Evolutionary conservation across 1,284 basidiomycete genomes (phyloP), one percentile per base, ranked within the genome.

Genomic region (Cutaneotrichosporon sp.): DNA sequence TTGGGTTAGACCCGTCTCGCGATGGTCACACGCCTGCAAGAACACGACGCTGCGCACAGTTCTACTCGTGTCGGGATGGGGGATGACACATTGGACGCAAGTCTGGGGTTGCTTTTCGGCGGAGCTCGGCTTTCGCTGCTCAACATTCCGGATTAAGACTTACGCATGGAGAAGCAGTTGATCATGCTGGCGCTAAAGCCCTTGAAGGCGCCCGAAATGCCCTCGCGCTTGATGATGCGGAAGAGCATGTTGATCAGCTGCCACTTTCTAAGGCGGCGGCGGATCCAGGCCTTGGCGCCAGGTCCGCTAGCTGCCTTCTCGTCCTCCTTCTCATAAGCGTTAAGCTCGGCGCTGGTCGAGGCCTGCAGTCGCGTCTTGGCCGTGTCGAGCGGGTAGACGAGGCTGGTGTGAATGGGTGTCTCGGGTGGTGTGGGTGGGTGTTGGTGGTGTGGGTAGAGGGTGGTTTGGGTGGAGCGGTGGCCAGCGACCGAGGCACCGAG

Each of bases 111-210:
- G 18, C 16, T 7, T 46, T 46, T 46, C 18, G 42, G 42, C 42
- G 18, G 42, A 46, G 42, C 18, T n/a, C 42, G 42, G 16, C 42
- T 46, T 18, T 18, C 42, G 9, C 42, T 46, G 18, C 9, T 10
- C 38, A 8, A 11, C 11, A 40, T 13, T 40, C 13, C 38, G 10
- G 38, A 11, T 14, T 5, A 14, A 31, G 21, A 87, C 93, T 75
- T 71, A 96, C 94, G 90, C 88, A 89, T 90, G 52, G 91, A 94
- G 80, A 99, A 99, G 0, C 92, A 96, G 81, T 97, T 98, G 72
- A 98, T 84, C 95, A 99, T 98, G 65, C 90, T 97, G n/a, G 97
- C 97, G 46, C 87, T 85, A 76, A 98, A 99, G 5, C 97, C 97
- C 65, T 89, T 88, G 83, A 97, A 99, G 75, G 90, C 88, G 0